These are phyloP conservation scores for Penicillium janthinellum DNA, from an alignment of 2,329 filamentous ascomycete species.

Conservation along the genomic window DNA sequence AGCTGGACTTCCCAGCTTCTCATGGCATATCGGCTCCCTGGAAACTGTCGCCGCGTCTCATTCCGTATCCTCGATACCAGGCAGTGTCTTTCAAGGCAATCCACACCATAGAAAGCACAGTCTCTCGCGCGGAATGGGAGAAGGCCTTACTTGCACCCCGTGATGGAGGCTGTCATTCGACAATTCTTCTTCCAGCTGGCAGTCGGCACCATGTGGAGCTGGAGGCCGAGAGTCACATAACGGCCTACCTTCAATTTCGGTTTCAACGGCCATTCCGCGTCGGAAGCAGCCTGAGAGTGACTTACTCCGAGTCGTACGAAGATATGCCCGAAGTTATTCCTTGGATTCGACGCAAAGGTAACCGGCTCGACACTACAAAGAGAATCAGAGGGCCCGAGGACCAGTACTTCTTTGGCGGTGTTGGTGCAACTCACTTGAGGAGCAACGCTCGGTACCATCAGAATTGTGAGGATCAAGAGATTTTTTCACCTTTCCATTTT, in stretches of 20 bases:
- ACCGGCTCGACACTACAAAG: neutral
- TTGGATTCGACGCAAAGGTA: neutral
- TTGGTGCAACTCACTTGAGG: neutral
- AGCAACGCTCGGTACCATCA: neutral
- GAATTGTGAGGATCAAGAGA: neutral
- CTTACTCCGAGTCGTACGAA: neutral
- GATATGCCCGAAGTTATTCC: neutral
- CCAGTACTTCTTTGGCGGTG: neutral
- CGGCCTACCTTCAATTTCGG: neutral
- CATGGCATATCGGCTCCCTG: neutral
- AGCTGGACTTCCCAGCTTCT: neutral
- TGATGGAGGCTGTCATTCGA: neutral
- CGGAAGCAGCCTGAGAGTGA: neutral
- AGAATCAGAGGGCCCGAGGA: neutral
- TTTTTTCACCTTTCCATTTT: neutral
- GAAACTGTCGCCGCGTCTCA: neutral
- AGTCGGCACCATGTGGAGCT: neutral
- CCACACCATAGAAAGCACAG: neutral
- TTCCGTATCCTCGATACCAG: neutral
- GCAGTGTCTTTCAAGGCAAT: neutral
- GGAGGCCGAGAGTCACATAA: neutral
- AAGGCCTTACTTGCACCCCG: neutral
- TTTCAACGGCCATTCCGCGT: conserved; percentile 1
- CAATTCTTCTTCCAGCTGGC: neutral
- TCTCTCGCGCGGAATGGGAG: neutral